Evolutionary conservation across 139 green algal genomes (phyloP).

Genomic region (Asterochloris erici): DNA sequence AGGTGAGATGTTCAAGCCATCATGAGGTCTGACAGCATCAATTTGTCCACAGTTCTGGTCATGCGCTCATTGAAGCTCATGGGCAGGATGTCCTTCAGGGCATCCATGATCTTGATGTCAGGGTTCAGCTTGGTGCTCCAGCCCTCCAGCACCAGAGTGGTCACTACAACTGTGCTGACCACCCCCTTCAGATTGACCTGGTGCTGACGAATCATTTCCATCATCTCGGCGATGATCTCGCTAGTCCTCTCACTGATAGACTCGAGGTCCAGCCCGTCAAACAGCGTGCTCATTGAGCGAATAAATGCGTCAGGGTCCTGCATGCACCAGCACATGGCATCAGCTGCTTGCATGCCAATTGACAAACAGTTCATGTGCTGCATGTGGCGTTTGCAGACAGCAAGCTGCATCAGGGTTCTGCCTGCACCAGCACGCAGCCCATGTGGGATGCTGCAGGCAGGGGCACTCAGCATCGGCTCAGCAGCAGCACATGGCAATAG

Average conservation of each 20-base stretch:
- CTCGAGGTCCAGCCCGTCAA: constrained; percentile 64
- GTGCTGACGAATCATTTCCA: constrained; percentile 75
- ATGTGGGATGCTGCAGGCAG: not conserved
- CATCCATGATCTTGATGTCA: constrained; percentile 83
- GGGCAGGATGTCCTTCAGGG: constrained; percentile 43
- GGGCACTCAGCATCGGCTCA: not conserved
- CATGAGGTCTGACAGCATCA: constrained; percentile 13
- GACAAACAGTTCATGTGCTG: not conserved
- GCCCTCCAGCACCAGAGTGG: constrained; percentile 81
- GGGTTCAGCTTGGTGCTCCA: constrained; percentile 86
- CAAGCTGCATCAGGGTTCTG: not conserved
- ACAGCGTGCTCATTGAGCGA: constrained; percentile 51
- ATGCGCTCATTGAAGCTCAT: constrained; percentile 55
- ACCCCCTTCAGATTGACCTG: constrained; percentile 52
- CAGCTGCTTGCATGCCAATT: not conserved
- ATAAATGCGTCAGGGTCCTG: constrained; percentile 60
- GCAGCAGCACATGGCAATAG: not conserved
- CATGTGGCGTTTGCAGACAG: not conserved
- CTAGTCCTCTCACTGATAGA: constrained; percentile 62
- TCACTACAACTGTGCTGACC: constrained; percentile 74
- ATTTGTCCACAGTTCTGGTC: constrained; percentile 15
- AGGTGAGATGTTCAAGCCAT: too few species aligned
- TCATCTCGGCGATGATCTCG: constrained; percentile 73
- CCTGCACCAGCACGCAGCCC: not conserved
- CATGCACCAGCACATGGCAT: not conserved